Percentiles rank a stretch among this genome's conserved stretches.
phyloP scores from a whole-genome alignment of 1,284 basidiomycete species.

The Sanghuangporus baumii region DNA sequence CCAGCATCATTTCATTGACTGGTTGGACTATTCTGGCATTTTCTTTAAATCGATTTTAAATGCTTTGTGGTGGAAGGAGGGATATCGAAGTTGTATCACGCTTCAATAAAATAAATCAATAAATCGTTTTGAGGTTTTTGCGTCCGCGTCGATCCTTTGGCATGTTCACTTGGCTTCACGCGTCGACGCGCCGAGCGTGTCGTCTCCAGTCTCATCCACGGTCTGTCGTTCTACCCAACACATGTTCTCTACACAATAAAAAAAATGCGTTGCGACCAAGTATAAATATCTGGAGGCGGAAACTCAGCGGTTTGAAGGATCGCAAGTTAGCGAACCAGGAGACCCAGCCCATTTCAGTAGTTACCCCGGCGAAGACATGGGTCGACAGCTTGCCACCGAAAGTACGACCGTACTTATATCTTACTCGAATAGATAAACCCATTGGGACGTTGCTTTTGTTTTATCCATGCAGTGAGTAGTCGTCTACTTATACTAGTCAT shows the following conservation, averaged over 20 bases:
- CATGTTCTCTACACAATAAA: not conserved
- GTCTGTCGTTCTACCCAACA: not conserved
- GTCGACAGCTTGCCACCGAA: slow-evolving; percentile 57
- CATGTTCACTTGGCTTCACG: slow-evolving; percentile 14
- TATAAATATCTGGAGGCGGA: not conserved
- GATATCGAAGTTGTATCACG: slow-evolving; percentile 13
- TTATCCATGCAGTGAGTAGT: slow-evolving; percentile 82
- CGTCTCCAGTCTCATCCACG: slow-evolving; percentile 1
- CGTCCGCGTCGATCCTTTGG: not conserved
- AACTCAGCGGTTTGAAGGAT: not conserved
- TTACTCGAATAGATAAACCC: slow-evolving; percentile 91
- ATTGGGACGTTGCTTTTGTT: slow-evolving; percentile 90
- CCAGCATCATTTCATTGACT: not conserved
- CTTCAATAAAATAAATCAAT: not conserved
- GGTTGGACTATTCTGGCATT: not conserved
- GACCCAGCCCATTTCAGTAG: not conserved
- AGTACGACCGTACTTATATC: slow-evolving; percentile 74
- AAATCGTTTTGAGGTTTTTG: not conserved
- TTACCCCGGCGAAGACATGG: slow-evolving; percentile 41
- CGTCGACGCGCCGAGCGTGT: slow-evolving; percentile 14
- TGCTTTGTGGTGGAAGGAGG: not conserved
- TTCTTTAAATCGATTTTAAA: slow-evolving; percentile 10
- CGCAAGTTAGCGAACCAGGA: not conserved
- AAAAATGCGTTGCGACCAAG: not conserved
- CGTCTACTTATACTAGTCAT: not conserved